Evolutionary conservation across 2,329 filamentous ascomycete genomes (phyloP), one percentile per base, ranked within the genome.

Genomic region (Simplicillium sp.): DNA sequence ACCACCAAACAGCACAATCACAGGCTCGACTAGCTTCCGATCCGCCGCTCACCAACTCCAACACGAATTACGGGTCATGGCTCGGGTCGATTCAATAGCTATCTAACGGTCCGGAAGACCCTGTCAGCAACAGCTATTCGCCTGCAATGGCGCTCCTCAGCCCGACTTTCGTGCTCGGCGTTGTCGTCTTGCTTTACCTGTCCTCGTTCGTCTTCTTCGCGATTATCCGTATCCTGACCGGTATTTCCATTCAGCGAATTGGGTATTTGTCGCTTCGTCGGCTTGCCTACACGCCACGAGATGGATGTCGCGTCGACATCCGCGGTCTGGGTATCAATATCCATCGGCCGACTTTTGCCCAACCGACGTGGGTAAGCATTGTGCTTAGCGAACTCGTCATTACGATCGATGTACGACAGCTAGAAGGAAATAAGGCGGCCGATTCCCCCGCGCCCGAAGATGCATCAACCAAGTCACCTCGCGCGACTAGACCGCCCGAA

Each of bases 341-440:
- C 47, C 92, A 98, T 64, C 81, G 89, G 4, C 92, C 92, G 11
- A 97, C 92, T 6, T 97, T 98, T 63, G 87, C 90, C 36, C 88
- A 97, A 60, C 92, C 92, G 35, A 97, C 94, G 47, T 97, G 90
- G 88, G 69, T 95, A 52, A 97, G 89, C 59, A 72, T 98, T 38
- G 85, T 92, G 8, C 65, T 98, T 44, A 86, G 80, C 53, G 92
- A 96, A 57, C 69, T 96, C 38, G 84, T 81, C 38, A 73, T 98
- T 38, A 94, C 87, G 0, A 60, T 97, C 34, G 87, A 98, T 56
- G 68, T 88, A 36, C 74, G 76, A 45, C 74, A 78, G 37, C 62
- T 92, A 34, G 75, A 77, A 49, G 65, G 65, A 18, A 67, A 66
- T 40, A 73, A 70, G 49, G 43, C 54, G 1, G 29, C 41, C 32